Percentiles rank a stretch among this genome's conserved stretches.
Evolutionary conservation across 805 yeast species (phyloP).

Genomic region (Saccharomycopsis sp.): DNA sequence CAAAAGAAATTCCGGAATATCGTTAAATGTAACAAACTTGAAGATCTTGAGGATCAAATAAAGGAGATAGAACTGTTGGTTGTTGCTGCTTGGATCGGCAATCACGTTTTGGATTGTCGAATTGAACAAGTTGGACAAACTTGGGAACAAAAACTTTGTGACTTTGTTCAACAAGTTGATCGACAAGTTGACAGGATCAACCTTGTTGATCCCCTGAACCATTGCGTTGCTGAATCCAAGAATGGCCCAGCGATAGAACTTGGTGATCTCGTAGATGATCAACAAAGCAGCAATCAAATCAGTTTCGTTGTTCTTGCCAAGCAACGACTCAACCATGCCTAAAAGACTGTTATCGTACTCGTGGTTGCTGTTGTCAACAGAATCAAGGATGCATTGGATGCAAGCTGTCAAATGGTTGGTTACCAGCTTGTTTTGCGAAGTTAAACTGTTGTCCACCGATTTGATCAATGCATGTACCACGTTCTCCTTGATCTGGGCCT

Average conservation of each 20-base stretch:
- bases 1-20: constrained; percentile 47
- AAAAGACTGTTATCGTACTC: constrained; percentile 15
- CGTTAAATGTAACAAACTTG: constrained; percentile 54
- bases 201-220: constrained; percentile 28
- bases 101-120: neutral
- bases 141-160: constrained; percentile 14
- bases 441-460: neutral
- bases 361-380: constrained; percentile 10
- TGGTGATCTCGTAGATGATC: constrained; percentile 13
- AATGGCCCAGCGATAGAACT: constrained; percentile 18
- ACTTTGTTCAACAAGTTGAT: constrained; percentile 13
- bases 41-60: constrained; percentile 60
- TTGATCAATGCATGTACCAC: constrained; percentile 7
- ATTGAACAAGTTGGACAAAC: constrained; percentile 6
- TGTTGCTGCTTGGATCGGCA: neutral
- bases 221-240: constrained; percentile 32
- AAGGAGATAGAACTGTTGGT: constrained; percentile 30
- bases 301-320: constrained; percentile 28
- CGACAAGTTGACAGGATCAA: constrained; percentile 13
- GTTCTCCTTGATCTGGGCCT: constrained; percentile 4
- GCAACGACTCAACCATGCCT: constrained; percentile 3
- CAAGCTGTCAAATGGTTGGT: constrained; percentile 7
- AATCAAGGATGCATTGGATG: constrained; percentile 6
- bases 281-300: constrained; percentile 11
- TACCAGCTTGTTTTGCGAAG: neutral